These are phyloP conservation scores for Gynochthodes officinalis DNA, from an alignment of 257 asterid species.

Conservation along the genomic window DNA sequence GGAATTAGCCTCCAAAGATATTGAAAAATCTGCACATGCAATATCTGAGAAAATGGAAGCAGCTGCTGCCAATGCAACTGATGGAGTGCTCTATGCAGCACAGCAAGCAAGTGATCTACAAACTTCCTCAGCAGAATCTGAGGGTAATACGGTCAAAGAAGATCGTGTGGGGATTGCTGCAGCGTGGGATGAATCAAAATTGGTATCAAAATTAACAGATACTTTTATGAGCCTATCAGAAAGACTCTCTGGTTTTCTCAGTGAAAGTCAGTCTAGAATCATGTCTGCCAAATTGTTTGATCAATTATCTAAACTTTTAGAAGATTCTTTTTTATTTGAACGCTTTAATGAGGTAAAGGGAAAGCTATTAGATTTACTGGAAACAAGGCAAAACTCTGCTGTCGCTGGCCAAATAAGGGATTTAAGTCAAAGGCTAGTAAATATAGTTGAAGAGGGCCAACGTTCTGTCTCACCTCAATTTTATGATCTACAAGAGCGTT, in stretches of 20 bases:
- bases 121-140: slow-evolving; percentile 35
- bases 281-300: slow-evolving; percentile 83
- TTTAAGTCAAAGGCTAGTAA: slow-evolving; percentile 70
- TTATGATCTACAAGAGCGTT: slow-evolving; percentile 75
- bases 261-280: slow-evolving; percentile 70
- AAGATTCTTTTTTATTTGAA: slow-evolving; percentile 65
- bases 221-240: slow-evolving; percentile 75
- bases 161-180: slow-evolving; percentile 44
- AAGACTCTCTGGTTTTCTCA: slow-evolving; percentile 88
- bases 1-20: slow-evolving; percentile 47
- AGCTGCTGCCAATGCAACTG: slow-evolving; percentile 47
- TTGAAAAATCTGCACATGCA: slow-evolving; percentile 58
- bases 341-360: slow-evolving; percentile 62
- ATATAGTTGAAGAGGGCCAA: slow-evolving; percentile 85
- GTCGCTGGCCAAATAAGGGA: slow-evolving; percentile 71
- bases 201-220: slow-evolving; percentile 66
- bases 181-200: slow-evolving; percentile 70
- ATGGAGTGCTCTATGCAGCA: slow-evolving; percentile 35
- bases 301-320: slow-evolving; percentile 71
- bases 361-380: slow-evolving; percentile 55
- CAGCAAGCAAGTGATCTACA: slow-evolving; percentile 35
- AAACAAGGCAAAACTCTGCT: slow-evolving; percentile 61
- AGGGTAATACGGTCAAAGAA: slow-evolving; percentile 35
- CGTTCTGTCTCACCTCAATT: slow-evolving; percentile 85
- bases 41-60: slow-evolving; percentile 62